Evolutionary conservation across 2,329 filamentous ascomycete species (phyloP).

Genomic region (Alternaria viburni): DNA sequence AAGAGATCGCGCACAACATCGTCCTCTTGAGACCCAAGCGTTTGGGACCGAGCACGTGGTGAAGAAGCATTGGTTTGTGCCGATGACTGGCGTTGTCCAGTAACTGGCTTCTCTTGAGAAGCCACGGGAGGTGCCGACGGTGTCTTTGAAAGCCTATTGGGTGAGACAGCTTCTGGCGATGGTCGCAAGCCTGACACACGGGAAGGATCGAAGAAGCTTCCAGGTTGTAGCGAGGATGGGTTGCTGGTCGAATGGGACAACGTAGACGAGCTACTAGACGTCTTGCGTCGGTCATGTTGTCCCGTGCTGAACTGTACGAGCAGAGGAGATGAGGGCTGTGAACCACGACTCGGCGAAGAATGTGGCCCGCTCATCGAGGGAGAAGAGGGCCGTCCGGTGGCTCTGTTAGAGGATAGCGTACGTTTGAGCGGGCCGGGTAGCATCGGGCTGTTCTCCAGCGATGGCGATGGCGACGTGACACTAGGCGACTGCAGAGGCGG

Average conservation of each 20-base stretch:
- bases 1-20: conserved; percentile 74
- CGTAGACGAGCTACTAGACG: conserved; percentile 85
- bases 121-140: conserved; percentile 52
- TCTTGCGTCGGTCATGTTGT: conserved; percentile 85
- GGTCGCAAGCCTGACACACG: conserved; percentile 62
- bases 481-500: conserved; percentile 51
- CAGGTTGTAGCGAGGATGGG: conserved; percentile 68
- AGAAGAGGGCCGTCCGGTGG: conserved; percentile 74
- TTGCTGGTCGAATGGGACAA: conserved; percentile 77
- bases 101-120: conserved; percentile 50
- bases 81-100: conserved; percentile 44
- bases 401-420: conserved; percentile 82
- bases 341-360: conserved; percentile 85
- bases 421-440: conserved; percentile 80
- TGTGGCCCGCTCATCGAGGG: conserved; percentile 83
- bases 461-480: conserved; percentile 63
- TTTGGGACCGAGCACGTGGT: conserved; percentile 80
- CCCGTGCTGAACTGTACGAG: conserved; percentile 94
- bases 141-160: conserved; percentile 55
- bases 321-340: conserved; percentile 85
- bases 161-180: conserved; percentile 61
- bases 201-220: conserved; percentile 73
- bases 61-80: conserved; percentile 52
- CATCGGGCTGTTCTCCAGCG: conserved; percentile 84
- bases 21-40: conserved; percentile 91